Conservation (phyloP, 2,329 filamentous ascomycete genomes). For the Magnaporthiopsis poae region DNA sequence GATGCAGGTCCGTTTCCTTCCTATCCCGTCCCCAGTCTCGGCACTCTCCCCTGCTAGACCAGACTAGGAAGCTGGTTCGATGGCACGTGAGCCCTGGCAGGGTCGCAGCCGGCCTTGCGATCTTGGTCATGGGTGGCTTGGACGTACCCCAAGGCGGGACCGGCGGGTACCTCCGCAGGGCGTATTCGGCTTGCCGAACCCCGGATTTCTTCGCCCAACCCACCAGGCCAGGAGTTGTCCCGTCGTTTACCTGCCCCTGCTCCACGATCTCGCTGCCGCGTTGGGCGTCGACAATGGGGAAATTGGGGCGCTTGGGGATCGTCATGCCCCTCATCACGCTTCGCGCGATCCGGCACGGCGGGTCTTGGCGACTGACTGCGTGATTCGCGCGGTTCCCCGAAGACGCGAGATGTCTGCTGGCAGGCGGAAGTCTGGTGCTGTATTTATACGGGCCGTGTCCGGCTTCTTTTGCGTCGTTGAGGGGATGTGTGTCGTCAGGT, state of each 20-base stretch:
- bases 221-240: not conserved
- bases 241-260: not conserved
- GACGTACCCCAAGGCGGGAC: not conserved
- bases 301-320: not conserved
- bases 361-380: conserved; percentile 1
- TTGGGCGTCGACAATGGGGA: not conserved
- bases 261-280: not conserved
- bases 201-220: not conserved
- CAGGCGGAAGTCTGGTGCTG: not conserved
- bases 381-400: not conserved
- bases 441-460: not conserved
- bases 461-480: not conserved
- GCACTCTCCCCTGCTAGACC: conserved; percentile 1
- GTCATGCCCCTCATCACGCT: not conserved
- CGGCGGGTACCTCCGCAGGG: no score
- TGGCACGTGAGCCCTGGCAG: not conserved
- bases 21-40: not conserved
- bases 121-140: not conserved
- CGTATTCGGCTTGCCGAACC: not conserved
- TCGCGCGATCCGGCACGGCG: not conserved
- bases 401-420: no score
- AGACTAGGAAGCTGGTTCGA: not conserved
- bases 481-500: not conserved
- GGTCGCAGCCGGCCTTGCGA: not conserved
- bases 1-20: not conserved